phyloP scores from a whole-genome alignment of 495 filamentous ascomycete genomes.

The Venustampulla echinocandica region DNA sequence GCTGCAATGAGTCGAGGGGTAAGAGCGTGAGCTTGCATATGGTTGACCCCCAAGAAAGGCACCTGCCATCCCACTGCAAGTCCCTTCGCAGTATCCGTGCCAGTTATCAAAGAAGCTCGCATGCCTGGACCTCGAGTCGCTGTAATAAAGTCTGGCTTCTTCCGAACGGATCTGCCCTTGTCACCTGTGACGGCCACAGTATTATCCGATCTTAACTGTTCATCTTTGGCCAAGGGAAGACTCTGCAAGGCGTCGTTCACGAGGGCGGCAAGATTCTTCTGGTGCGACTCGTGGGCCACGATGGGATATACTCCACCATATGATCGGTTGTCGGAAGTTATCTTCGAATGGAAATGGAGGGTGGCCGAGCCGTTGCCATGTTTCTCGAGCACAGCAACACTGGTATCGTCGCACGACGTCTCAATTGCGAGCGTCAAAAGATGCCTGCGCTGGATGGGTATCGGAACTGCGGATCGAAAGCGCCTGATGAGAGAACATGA shows the following conservation, averaged over 20 bases:
- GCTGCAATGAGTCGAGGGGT: slow-evolving; percentile 75
- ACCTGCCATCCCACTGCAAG: slow-evolving; percentile 74
- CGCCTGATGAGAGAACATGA: slow-evolving; percentile 13
- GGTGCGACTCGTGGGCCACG: slow-evolving; percentile 63
- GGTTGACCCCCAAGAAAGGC: slow-evolving; percentile 77
- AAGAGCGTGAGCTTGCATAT: slow-evolving; percentile 94
- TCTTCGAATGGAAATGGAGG: slow-evolving; percentile 72
- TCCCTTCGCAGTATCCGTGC: slow-evolving; percentile 80
- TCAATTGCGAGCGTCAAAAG: slow-evolving; percentile 82
- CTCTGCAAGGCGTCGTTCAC: slow-evolving; percentile 51
- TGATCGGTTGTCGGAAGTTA: slow-evolving; percentile 64
- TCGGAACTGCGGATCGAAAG: neutral
- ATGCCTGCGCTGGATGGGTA: slow-evolving; percentile 25
- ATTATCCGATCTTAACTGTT: slow-evolving; percentile 3
- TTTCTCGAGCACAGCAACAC: slow-evolving; percentile 73
- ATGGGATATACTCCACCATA: slow-evolving; percentile 75
- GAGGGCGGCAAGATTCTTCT: slow-evolving; percentile 54
- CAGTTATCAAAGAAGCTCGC: slow-evolving; percentile 60
- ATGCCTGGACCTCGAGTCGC: slow-evolving; percentile 90
- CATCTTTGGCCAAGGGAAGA: slow-evolving; percentile 36
- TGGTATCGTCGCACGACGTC: slow-evolving; percentile 96
- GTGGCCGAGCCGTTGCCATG: slow-evolving; percentile 32
- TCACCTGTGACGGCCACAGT: slow-evolving; percentile 9
- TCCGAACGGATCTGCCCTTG: slow-evolving; percentile 23
- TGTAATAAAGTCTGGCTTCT: slow-evolving; percentile 68